Percentiles rank a stretch among this genome's conserved stretches.
These are phyloP conservation scores for Xerocomellus dryophilus DNA, from an alignment of 768 basidiomycete species.

Conservation along the genomic window DNA sequence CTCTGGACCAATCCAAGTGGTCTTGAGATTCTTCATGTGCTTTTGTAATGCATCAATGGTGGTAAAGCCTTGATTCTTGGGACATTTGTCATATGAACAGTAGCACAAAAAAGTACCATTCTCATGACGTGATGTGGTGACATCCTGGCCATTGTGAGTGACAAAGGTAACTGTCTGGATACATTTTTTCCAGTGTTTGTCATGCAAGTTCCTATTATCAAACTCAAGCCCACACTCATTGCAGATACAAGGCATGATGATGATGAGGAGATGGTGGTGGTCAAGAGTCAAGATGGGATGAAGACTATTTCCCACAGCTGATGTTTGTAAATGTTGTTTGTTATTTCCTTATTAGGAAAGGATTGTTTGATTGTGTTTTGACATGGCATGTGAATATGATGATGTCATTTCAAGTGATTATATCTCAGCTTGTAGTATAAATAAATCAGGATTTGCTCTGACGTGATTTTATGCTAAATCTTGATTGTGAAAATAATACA, in stretches of 20 bases:
- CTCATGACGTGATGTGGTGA: not conserved
- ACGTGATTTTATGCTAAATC: too few species aligned
- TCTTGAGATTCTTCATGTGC: not conserved
- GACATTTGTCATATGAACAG: not conserved
- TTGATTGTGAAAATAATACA: too few species aligned
- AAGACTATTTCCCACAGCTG: too few species aligned
- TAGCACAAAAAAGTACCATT: not conserved
- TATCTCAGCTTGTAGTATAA: too few species aligned
- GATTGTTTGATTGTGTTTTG: too few species aligned
- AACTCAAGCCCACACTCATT: not conserved
- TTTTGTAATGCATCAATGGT: not conserved
- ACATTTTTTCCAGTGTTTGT: not conserved
- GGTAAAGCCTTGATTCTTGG: not conserved
- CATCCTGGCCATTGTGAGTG: not conserved
- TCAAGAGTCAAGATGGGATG: too few species aligned
- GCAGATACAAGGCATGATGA: not conserved
- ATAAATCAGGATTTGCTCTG: too few species aligned
- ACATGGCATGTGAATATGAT: too few species aligned
- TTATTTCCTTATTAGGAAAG: too few species aligned
- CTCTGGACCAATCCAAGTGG: not conserved
- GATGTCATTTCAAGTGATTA: too few species aligned
- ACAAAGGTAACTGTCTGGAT: not conserved
- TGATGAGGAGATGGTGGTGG: too few species aligned
- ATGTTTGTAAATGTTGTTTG: too few species aligned
- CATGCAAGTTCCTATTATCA: not conserved